Evolutionary conservation across 2,329 filamentous ascomycete species (phyloP), one percentile per base, ranked within the genome.

Genomic region (Diaporthe sp.): DNA sequence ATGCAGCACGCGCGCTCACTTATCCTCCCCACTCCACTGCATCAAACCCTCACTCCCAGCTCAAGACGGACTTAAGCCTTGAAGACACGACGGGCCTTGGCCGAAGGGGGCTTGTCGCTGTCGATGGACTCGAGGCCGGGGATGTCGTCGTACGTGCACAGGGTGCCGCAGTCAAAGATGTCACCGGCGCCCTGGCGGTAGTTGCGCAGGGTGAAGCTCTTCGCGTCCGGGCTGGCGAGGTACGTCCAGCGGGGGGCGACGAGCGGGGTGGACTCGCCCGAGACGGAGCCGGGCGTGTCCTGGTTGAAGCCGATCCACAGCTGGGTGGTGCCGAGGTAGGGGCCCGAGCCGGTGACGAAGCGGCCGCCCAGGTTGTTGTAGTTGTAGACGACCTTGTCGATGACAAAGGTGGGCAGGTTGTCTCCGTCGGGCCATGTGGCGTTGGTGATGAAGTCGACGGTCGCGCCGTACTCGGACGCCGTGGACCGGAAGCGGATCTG

Each of bases 231-330:
- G 65, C 49, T 69, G 65, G 65, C 7, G 34, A 69, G 49, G 49
- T 69, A 69, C 1, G 65, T 69, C 65, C 65, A 69, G 49, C 65
- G 65, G 34, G 65, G 65, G 65, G 22, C 22, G 49, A 69, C 65
- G 49, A 69, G 49, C 8, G 13, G 22, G 9, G 65, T 69, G 34
- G 31, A 49, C 65, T 69, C 65, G 65, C 65, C 65, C 34, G 42
- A n/a, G 34, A 69, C 65, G 65, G 65, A 55, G 31, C 65, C 65
- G 34, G 65, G 8, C 12, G 65, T 69, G 65, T 69, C 65, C 65
- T 69, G 65, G 65, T 69, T 55, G 65, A 69, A 69, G n/a, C 65
- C 65, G 65, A 69, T 69, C 65, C 65, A 69, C 46, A 69, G 65
- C 3, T n/a, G 5, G 34, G 49, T 55, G 49, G 49, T 69, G 65